Evolutionary conservation across 2,329 filamentous ascomycete genomes (phyloP), one percentile per base, ranked within the genome.

Genomic region (Didymella segeticola): DNA sequence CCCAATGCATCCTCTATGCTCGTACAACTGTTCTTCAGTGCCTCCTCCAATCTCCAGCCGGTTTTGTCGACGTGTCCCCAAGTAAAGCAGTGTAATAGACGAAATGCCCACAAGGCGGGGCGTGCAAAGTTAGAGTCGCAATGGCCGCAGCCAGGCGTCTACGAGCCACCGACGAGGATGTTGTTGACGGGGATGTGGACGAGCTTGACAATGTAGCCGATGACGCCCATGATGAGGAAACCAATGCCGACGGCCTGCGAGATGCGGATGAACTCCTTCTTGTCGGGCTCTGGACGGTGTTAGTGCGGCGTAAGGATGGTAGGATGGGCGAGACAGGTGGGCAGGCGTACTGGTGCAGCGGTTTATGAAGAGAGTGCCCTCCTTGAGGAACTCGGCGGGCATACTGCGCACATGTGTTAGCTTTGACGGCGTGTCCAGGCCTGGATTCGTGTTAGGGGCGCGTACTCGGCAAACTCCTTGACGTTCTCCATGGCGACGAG

Each of bases 381-480:
- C 79, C 68, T 78, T 77, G 62, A 76, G 64, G 62, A 76, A 75
- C 69, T 76, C 72, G 46, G 73, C 71, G 56, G 72, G 72, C 60
- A 75, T 70, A 56, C 69, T 74, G 61, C 47, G 59, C 43, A 20
- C 17, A 26, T 49, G 60, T 73, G 60, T 73, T 62, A 72, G 69
- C 54, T 49, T 27, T 20, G 23, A 20, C 22, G 25, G 29, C 33
- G 20, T 30, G 15, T 41, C 12, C 19, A 31, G 43, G n/a, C n/a
- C n/a, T 38, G 37, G 11, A 14, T 25, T 9, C 43, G 33, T 12
- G 47, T n/a, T n/a, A n/a, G 36, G 23, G 27, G n/a, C 43, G 53
- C 69, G 46, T 73, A 71, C 71, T 90, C 88, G 71, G 89, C 82
- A 68, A 90, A 78, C 72, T 89, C 86, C 75, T 89, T 86, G 67